Evolutionary conservation across 108 stramenopile genomes (phyloP).

Genomic region (Cyclostephanos invisitatus): DNA sequence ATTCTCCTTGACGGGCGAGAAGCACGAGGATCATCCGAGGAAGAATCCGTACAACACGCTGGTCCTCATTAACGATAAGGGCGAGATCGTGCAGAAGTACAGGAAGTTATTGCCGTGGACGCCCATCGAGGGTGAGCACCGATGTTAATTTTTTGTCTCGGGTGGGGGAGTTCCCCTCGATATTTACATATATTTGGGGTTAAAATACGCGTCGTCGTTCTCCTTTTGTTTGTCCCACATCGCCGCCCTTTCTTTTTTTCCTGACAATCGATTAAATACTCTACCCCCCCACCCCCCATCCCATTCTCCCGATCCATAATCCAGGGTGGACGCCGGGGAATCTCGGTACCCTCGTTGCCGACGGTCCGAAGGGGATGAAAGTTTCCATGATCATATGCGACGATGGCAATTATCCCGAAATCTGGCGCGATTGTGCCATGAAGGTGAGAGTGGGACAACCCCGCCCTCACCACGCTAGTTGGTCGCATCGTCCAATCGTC

Average conservation of each 20-base stretch:
- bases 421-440: constrained; percentile 80
- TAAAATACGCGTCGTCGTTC: not conserved
- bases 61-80: constrained; percentile 75
- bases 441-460: no score
- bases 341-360: constrained; percentile 69
- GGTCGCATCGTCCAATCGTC: no score
- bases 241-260: not conserved
- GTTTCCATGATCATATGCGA: constrained; percentile 84
- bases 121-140: constrained; percentile 65
- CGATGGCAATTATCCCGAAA: constrained; percentile 82
- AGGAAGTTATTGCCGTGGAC: constrained; percentile 82
- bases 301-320: no score
- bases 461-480: no score
- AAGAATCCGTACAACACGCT: constrained; percentile 86
- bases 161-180: no score
- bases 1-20: constrained; percentile 76
- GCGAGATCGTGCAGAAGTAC: constrained; percentile 84
- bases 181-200: constrained; percentile 12
- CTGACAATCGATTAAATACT: not conserved
- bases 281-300: no score
- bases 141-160: no score
- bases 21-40: constrained; percentile 79
- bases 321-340: constrained; percentile 61
- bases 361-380: constrained; percentile 84
- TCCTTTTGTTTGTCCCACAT: not conserved